Base-by-base conservation (phyloP, 257 asterid species). In the Linaria vulgaris region DNA sequence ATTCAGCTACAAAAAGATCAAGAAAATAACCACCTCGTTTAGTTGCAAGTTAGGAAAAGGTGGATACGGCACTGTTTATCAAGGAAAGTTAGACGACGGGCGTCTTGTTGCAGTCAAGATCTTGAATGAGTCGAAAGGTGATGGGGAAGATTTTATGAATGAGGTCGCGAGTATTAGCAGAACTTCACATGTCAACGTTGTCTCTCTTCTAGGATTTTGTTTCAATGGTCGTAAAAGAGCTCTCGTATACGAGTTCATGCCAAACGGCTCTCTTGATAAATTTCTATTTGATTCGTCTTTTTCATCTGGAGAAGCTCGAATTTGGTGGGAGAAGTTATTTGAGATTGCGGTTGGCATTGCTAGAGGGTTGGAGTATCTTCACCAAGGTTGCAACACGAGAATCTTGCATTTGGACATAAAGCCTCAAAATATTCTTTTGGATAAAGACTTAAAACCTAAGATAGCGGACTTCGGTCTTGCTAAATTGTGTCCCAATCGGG, bases 381-480 rank as follows among this genome's bases (percentile, higher is more conserved):
- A 78, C 1, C 80, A 74, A 27, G 76, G 72, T 64, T 38, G 66
- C 14, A 68, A 56, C 15, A 71, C 57, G 12, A 61, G 80, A 69
- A 78, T 78, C 37, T 66, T 78, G 48, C 83, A 78, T 56, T 56
- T 79, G 38, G 83, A 78, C 31, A 78, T 74, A 56, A 78, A 78
- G 67, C 72, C 83, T 20, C 76, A 79, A 27, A 78, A 78, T 5
- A 67, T 78, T 50, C 68, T 78, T 30, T 52, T 74, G 57, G 83
- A 78, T 44, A 59, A 72, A 5, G 76, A 71, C 64, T 64, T 78
- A 20, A 59, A 64, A 15, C 71, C 78, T 0, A 74, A 78, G 61
- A 78, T 78, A 12, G 73, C 80, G 1, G 80, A 78, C 27, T 78
- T 78, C 4, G 83, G 83, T 20, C 57, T 78, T 49, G 74, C 83